Conservation (phyloP, 1,139 yeast species). For the Pichia sp. region DNA sequence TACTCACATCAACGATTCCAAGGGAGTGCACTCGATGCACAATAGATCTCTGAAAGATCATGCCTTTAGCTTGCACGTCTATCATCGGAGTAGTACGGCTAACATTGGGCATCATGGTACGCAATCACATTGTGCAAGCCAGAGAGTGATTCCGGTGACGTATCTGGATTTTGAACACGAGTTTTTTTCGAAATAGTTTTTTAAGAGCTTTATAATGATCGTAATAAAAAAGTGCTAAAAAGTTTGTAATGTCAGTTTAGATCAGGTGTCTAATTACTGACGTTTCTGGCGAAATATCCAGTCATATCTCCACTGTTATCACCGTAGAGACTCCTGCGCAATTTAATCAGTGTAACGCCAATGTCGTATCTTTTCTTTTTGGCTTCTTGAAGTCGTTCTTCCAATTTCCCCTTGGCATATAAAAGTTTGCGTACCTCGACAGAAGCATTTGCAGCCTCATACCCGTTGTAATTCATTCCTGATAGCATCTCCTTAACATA, state of each 20-base stretch:
- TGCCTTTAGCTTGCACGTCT: slow-evolving; percentile 70
- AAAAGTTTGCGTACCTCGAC: slow-evolving; percentile 26
- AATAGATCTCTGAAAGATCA: slow-evolving; percentile 40
- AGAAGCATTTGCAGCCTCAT: slow-evolving; percentile 18
- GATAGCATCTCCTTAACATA: slow-evolving; percentile 26
- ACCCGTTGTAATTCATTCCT: slow-evolving; percentile 15
- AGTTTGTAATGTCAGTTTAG: not conserved
- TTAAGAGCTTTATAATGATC: no score
- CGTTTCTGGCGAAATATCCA: slow-evolving; percentile 24
- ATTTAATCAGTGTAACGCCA: slow-evolving; percentile 28
- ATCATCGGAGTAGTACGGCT: slow-evolving; percentile 23
- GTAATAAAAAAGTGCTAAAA: no score
- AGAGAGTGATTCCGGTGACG: not conserved
- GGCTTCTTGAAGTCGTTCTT: slow-evolving; percentile 26
- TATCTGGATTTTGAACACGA: not conserved
- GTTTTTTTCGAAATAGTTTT: no score
- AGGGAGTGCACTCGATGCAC: slow-evolving; percentile 63
- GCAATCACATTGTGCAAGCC: no score
- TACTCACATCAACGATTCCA: slow-evolving; percentile 61
- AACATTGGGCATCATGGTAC: no score
- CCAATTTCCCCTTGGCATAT: slow-evolving; percentile 28
- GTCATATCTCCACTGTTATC: slow-evolving; percentile 30
- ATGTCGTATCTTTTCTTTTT: slow-evolving; percentile 30
- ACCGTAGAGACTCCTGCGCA: slow-evolving; percentile 29
- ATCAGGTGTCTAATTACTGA: slow-evolving; percentile 7